Base-by-base conservation (phyloP, 2,329 filamentous ascomycete genomes). In the Emergomyces africanus region DNA sequence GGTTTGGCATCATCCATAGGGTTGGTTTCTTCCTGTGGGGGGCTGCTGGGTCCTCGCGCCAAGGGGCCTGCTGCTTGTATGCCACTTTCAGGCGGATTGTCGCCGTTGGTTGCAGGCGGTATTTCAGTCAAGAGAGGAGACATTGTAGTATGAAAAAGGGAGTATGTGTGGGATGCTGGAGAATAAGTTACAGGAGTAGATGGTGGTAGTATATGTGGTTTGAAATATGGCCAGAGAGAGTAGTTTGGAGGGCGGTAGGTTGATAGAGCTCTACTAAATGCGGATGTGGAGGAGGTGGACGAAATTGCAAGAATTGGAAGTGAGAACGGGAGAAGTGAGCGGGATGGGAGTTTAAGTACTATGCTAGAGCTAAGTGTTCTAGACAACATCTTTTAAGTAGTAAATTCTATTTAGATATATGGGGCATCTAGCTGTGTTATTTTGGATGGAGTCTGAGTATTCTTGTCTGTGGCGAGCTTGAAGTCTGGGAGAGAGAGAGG, bases 1-100 rank as follows among this genome's bases (percentile, higher is more conserved):
- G 60, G 49, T 30, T 51, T 28, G 53, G 8, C 33, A 33, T 48
- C 35, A 39, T 59, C 54, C 20, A 59, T 49, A 12, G 68, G 64
- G 35, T 61, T 63, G 39, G 66, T 66, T 60, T 70, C 66, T 37
- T 67, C 60, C 35, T 65, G 42, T 37, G 65, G 66, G 56, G 71
- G 66, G 51, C 37, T 60, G 65, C 67, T 44, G 60, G 65, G 51
- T 63, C 57, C 57, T 12, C 54, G 59, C 12, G 53, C 39, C 18
- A 44, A 3, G 20, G 20, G 14, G 14, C 61, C 5, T 14, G 58
- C 37, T 12, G 46, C 44, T 42, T 60, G 51, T 35, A 25, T n/a
- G 42, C 30, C 57, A 28, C 39, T 28, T 35, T n/a, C n/a, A 25
- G 20, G 20, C 20, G 46, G 44, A 30, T 25, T 28, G 10, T 25